Conservation (phyloP, 345 rosid species). For the Aegle marmelos region DNA sequence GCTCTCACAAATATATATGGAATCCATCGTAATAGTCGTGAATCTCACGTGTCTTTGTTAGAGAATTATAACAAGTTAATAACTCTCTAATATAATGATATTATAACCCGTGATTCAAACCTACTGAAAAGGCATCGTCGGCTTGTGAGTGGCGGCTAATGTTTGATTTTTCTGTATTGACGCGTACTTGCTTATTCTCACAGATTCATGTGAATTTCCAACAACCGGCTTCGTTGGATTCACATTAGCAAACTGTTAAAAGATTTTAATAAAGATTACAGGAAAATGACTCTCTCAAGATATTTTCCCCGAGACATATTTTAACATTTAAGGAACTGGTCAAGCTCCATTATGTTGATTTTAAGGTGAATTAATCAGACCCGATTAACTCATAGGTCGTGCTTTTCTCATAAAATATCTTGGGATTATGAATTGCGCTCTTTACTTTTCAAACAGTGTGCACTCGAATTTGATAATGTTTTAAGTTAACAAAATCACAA, state of each 20-base stretch:
- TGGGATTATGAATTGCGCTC: background rate
- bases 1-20: too few relatives aligned
- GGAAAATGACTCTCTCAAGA: conserved; percentile 6
- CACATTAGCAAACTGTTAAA: background rate
- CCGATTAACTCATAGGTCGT: background rate
- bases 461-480: background rate
- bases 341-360: background rate
- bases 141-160: background rate
- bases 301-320: background rate
- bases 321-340: background rate
- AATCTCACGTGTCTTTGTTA: too few relatives aligned
- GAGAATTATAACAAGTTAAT: too few relatives aligned
- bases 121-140: background rate
- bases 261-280: background rate
- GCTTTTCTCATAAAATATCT: background rate
- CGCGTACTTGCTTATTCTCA: too few relatives aligned
- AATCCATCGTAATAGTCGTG: too few relatives aligned
- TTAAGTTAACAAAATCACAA: too few relatives aligned
- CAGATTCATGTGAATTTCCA: conserved; percentile 1
- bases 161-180: background rate
- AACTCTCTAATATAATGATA: background rate
- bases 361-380: background rate
- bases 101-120: background rate
- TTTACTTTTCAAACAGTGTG: background rate
- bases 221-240: background rate